Evolutionary conservation across 305 asterid genomes (phyloP).

Genomic region (Plantago lanceolata): DNA sequence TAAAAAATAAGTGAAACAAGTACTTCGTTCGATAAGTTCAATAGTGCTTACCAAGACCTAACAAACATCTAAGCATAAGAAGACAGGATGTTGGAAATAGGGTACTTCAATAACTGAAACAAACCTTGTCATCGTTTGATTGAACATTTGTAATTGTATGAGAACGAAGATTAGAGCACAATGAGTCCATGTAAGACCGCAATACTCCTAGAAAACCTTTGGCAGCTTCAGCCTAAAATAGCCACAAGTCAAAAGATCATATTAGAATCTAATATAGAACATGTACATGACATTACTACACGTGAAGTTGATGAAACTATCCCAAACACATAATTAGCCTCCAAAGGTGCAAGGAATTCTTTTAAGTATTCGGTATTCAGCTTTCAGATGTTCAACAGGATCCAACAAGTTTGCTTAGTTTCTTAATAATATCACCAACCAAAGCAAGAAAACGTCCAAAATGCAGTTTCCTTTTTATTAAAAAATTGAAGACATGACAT

Average conservation of each 20-base stretch:
- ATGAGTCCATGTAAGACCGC: conserved; percentile 75
- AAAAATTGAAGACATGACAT: background rate
- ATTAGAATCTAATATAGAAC: conserved; percentile 8
- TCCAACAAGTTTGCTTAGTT: conserved; percentile 3
- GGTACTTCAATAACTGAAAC: conserved; percentile 21
- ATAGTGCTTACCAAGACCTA: too few relatives aligned
- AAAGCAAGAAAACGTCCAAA: background rate
- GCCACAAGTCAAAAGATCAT: conserved; percentile 17
- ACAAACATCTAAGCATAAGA: too few relatives aligned
- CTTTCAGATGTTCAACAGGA: too few relatives aligned
- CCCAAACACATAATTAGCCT: too few relatives aligned
- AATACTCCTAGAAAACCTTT: conserved; percentile 65
- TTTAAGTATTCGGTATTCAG: too few relatives aligned
- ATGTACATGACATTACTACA: conserved; percentile 10
- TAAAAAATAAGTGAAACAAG: too few relatives aligned
- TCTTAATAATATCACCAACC: background rate
- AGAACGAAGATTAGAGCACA: conserved; percentile 80
- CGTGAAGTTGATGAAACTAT: too few relatives aligned
- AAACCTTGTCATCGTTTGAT: conserved; percentile 95
- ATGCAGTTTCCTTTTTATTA: too few relatives aligned
- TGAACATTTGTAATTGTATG: conserved; percentile 98
- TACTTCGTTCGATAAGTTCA: too few relatives aligned
- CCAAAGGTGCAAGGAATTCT: too few relatives aligned
- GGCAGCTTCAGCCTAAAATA: conserved; percentile 81
- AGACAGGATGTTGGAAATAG: background rate